Conservation (phyloP, 306 rosid genomes). For the Crotalaria pallida region DNA sequence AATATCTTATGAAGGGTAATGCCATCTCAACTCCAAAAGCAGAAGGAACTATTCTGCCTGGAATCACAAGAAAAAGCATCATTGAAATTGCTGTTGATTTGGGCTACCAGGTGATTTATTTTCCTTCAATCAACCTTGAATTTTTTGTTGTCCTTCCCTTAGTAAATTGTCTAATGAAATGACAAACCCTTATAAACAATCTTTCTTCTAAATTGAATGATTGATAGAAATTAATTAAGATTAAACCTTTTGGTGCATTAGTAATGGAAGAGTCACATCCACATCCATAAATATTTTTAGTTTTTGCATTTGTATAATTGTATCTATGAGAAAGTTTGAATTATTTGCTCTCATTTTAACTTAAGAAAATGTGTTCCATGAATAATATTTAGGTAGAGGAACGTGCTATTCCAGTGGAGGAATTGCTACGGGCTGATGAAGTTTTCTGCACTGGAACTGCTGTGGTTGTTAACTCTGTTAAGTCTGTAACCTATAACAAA, state of each 20-base stretch:
- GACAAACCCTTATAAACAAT: too few species aligned
- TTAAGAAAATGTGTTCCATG: not conserved
- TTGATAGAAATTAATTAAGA: too few species aligned
- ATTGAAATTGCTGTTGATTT: slow-evolving; percentile 35
- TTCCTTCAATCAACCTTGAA: too few species aligned
- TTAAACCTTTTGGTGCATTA: too few species aligned
- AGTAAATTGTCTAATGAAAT: too few species aligned
- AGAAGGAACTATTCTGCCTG: slow-evolving; percentile 54
- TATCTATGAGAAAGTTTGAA: too few species aligned
- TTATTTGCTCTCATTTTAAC: too few species aligned
- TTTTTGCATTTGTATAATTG: too few species aligned
- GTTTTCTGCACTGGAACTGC: slow-evolving; percentile 51
- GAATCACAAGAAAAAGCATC: slow-evolving; percentile 51
- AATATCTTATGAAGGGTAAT: slow-evolving; percentile 23
- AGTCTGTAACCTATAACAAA: slow-evolving; percentile 19
- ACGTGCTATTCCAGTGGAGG: slow-evolving; percentile 30
- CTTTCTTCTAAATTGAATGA: too few species aligned
- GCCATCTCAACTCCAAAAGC: slow-evolving; percentile 38
- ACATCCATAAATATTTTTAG: too few species aligned
- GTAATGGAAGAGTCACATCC: too few species aligned
- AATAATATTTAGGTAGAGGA: slow-evolving; percentile 26
- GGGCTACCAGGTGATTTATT: slow-evolving; percentile 40
- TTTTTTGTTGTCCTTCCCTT: too few species aligned
- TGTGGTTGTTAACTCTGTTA: slow-evolving; percentile 25
- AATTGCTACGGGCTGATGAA: slow-evolving; percentile 40